phyloP scores from a whole-genome alignment of 176 grass and related monocot genomes.

The Hordeum marinum region DNA sequence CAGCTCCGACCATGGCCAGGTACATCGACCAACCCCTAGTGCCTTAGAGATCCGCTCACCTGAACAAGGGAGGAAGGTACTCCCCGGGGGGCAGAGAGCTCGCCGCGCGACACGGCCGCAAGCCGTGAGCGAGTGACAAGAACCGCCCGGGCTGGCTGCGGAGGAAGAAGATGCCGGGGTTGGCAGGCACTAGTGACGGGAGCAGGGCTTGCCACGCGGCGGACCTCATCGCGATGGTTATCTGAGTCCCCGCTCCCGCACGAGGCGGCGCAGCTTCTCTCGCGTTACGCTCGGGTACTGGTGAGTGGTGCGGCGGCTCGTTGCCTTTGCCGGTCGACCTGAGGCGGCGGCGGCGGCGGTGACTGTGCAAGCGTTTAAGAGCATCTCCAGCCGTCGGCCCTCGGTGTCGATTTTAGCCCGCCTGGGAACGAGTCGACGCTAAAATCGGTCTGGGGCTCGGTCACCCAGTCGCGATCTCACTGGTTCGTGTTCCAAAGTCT shows the following conservation, averaged over 20 bases:
- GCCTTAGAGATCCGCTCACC: slow-evolving; percentile 30
- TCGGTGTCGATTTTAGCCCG: too few relatives aligned
- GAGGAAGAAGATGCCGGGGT: background rate
- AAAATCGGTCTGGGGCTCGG: too few relatives aligned
- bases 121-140: background rate
- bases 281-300: background rate
- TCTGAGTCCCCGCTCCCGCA: background rate
- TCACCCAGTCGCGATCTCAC: too few relatives aligned
- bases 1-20: background rate
- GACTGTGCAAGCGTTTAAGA: background rate
- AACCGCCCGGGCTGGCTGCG: background rate
- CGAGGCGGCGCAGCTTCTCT: background rate
- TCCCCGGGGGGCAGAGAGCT: background rate
- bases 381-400: too few relatives aligned
- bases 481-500: too few relatives aligned
- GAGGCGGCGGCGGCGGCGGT: background rate
- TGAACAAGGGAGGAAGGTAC: slow-evolving; percentile 60
- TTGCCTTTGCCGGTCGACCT: background rate
- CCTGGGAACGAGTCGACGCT: too few relatives aligned
- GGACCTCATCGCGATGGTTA: slow-evolving; percentile 33
- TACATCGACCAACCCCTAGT: background rate
- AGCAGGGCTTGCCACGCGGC: slow-evolving; percentile 14
- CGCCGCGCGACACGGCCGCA: slow-evolving; percentile 11
- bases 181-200: background rate
- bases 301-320: background rate